Base-by-base conservation (phyloP, 768 basidiomycete species). In the Boletus bicolor region DNA sequence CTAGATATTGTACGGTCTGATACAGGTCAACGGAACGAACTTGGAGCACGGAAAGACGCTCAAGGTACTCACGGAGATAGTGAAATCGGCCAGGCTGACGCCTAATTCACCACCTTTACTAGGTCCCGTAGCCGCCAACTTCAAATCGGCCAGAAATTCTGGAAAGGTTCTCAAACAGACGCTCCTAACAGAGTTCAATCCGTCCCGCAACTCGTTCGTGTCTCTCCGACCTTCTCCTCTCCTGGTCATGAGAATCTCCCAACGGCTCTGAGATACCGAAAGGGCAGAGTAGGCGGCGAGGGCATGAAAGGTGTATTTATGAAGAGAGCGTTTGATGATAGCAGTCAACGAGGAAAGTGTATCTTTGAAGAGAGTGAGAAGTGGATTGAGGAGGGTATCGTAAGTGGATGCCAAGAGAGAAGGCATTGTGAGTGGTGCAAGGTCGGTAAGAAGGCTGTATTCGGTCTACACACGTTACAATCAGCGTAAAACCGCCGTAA, bases 151-250 rank as follows among this genome's bases (percentile, higher is more conserved):
- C 44, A 93, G 68, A 60, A 89, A 87, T 63, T 93, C 91, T 0
- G 91, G 91, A 68, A 93, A 93, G 49, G 87, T 91, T 44, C 91
- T 77, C 55, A 93, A 70, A 64, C 89, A 91, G 1, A 91, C 76
- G 0, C 79, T 82, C 14, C 87, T 76, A 10, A 93, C 73, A 6
- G 80, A 73, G 49, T 83, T 81, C 7, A 89, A 63, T 0, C 83
- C 85, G 9, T 93, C 91, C 62, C 82, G 86, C 44, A 89, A 70
- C 61, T 90, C 90, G 60, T 91, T 91, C 26, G 74, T 73, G 30
- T 79, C 80, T 54, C 73, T 75, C 24, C 72, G 66, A 62, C 75
- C 58, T 34, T 79, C 65, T 24, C 80, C 76, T 51, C 85, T 79
- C 12, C 78, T 76, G 3, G 74, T 72, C 56, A 90, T 76, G 14